phyloP scores from a whole-genome alignment of 768 basidiomycete genomes.

The Cyclocybe aegerita region DNA sequence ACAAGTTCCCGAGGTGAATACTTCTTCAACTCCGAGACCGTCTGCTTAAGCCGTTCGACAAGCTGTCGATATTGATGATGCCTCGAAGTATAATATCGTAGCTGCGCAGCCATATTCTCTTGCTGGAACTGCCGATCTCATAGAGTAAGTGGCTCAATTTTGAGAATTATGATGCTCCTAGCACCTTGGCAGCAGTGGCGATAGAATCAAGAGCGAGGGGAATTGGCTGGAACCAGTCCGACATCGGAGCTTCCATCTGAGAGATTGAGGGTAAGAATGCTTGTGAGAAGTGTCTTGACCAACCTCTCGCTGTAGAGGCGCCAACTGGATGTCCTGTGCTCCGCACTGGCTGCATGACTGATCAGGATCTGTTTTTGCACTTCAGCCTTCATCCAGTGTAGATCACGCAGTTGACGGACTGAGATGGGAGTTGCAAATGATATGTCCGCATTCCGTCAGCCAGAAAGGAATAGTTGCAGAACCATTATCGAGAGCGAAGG shows the following conservation, averaged over 20 bases:
- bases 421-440: conserved; percentile 83
- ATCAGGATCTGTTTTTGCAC: conserved; percentile 51
- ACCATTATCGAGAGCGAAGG: conserved; percentile 51
- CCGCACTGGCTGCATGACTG: conserved; percentile 77
- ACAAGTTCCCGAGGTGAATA: conserved; percentile 22
- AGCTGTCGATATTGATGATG: conserved; percentile 53
- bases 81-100: conserved; percentile 60
- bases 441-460: conserved; percentile 87
- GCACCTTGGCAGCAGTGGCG: conserved; percentile 68
- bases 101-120: conserved; percentile 67
- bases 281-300: conserved; percentile 9
- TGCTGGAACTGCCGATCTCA: conserved; percentile 64
- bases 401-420: conserved; percentile 41
- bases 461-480: conserved; percentile 72
- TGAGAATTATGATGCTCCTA: background rate
- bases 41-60: conserved; percentile 53
- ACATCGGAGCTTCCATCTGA: conserved; percentile 81
- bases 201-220: conserved; percentile 62
- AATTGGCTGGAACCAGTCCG: conserved; percentile 73
- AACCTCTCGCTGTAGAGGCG: conserved; percentile 75
- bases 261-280: background rate
- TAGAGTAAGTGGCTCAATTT: background rate
- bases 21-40: conserved; percentile 59
- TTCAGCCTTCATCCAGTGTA: too few relatives aligned
- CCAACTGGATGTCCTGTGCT: conserved; percentile 58